A percentile compares a stretch with the other conserved stretches of the same genome.
These are phyloP conservation scores for Leptomonas pyrrhocoris DNA, from an alignment of 208 protist species.

Conservation along the genomic window DNA sequence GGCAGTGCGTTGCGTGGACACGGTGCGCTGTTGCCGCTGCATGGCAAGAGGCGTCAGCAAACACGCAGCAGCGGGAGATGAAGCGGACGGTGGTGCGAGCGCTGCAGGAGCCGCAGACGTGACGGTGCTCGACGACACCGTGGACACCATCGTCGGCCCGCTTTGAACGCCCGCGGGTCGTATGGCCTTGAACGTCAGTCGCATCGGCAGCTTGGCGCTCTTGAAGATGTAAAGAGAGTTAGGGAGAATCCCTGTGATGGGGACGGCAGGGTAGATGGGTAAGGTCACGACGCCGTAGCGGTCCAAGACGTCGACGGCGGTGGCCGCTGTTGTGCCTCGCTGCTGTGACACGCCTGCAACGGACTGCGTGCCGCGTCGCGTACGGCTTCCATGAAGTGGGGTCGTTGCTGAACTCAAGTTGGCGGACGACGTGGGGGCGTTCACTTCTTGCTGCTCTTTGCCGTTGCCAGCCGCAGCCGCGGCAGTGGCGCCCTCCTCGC, in stretches of 20 bases:
- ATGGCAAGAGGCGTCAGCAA: constrained; percentile 24
- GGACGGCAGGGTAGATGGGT: constrained; percentile 66
- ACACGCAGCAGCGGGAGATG: background rate
- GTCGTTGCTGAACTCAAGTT: background rate
- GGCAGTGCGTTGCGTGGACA: constrained; percentile 1
- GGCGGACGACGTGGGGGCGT: background rate
- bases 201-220: constrained; percentile 81
- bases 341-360: background rate
- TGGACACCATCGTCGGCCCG: background rate
- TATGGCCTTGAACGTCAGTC: constrained; percentile 45
- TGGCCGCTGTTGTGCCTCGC: background rate
- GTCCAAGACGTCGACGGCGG: constrained; percentile 23
- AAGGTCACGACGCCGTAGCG: constrained; percentile 47
- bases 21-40: constrained; percentile 4
- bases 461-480: background rate
- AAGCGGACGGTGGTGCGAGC: background rate
- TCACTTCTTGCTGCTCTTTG: background rate
- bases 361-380: background rate
- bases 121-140: too few species aligned
- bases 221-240: constrained; percentile 82
- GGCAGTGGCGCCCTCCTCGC: background rate
- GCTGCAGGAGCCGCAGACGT: background rate
- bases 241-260: constrained; percentile 41
- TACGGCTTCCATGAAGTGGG: background rate
- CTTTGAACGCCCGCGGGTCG: background rate